Percentiles rank a stretch among this genome's conserved stretches.
These are phyloP conservation scores for Shiraia sp. DNA, from an alignment of 2,329 filamentous ascomycete genomes.

Conservation along the genomic window DNA sequence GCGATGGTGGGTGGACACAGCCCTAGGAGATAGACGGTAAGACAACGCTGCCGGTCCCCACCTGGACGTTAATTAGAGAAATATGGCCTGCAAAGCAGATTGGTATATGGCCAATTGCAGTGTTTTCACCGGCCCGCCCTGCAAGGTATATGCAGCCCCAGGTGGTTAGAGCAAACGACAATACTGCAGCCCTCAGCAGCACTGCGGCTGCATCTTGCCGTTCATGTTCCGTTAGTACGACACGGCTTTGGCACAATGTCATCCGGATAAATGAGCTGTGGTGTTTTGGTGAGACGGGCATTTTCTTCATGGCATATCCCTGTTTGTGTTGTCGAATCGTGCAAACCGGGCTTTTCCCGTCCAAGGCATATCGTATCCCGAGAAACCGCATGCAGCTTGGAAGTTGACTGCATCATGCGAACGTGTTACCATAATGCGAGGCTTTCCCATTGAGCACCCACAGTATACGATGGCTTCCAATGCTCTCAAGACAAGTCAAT, in stretches of 20 bases:
- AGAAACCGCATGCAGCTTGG: background rate
- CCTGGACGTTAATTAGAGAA: conserved; percentile 16
- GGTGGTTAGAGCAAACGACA: conserved; percentile 5
- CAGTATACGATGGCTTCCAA: too few species aligned
- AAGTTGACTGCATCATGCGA: background rate
- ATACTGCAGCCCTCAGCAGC: conserved; percentile 3
- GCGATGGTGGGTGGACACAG: conserved; percentile 12
- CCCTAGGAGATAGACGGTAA: conserved; percentile 15
- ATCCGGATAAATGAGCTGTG: background rate
- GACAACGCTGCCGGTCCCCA: conserved; percentile 14
- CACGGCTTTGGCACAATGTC: background rate
- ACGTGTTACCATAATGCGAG: too few species aligned
- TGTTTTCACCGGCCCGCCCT: conserved; percentile 12
- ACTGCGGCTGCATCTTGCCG: background rate
- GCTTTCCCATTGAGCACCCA: too few species aligned
- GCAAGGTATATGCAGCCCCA: conserved; percentile 17
- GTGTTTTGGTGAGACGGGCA: background rate
- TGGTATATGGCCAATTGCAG: conserved; percentile 13
- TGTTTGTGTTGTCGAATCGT: background rate
- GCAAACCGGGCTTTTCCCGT: background rate
- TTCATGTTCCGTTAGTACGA: background rate
- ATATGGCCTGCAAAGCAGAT: conserved; percentile 6
- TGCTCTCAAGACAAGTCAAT: too few species aligned
- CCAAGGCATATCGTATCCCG: background rate
- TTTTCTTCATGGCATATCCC: background rate